Percentiles rank a stretch among this genome's conserved stretches.
These are phyloP conservation scores for Colletotrichum siamense DNA, from an alignment of 2,329 filamentous ascomycete genomes.

Conservation along the genomic window DNA sequence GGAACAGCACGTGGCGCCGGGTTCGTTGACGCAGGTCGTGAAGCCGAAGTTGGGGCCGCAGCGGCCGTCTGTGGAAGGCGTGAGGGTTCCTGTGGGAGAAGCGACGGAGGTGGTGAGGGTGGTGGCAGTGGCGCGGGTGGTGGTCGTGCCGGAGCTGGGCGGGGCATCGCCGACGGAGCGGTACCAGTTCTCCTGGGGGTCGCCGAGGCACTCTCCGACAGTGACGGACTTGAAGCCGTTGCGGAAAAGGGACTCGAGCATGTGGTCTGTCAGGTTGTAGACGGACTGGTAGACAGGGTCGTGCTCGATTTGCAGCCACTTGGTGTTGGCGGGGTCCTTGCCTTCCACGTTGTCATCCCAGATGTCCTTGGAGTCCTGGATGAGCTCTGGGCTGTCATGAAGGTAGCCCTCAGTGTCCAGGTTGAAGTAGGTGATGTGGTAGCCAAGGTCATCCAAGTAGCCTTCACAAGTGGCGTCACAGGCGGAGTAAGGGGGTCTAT, in stretches of 20 bases:
- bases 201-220: conserved; percentile 59
- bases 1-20: conserved; percentile 31
- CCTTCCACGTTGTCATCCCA: conserved; percentile 38
- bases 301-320: conserved; percentile 36
- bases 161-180: conserved; percentile 32
- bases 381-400: conserved; percentile 32
- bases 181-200: conserved; percentile 61
- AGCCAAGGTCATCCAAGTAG: conserved; percentile 33
- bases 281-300: conserved; percentile 47
- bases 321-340: conserved; percentile 29
- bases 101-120: conserved; percentile 2
- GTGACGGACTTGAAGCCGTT: conserved; percentile 49
- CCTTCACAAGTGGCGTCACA: conserved; percentile 33
- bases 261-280: conserved; percentile 41
- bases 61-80: conserved; percentile 27
- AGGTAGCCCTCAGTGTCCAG: conserved; percentile 41
- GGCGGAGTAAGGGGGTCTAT: conserved; percentile 46
- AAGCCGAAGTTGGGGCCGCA: conserved; percentile 29
- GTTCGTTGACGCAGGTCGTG: conserved; percentile 27
- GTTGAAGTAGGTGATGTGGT: conserved; percentile 41
- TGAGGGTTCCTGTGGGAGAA: conserved; percentile 13
- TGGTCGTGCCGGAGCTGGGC: background rate
- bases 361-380: conserved; percentile 40
- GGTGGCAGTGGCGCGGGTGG: background rate
- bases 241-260: conserved; percentile 39